Evolutionary conservation across 306 rosid species (phyloP).

Genomic region (Pueraria montana): DNA sequence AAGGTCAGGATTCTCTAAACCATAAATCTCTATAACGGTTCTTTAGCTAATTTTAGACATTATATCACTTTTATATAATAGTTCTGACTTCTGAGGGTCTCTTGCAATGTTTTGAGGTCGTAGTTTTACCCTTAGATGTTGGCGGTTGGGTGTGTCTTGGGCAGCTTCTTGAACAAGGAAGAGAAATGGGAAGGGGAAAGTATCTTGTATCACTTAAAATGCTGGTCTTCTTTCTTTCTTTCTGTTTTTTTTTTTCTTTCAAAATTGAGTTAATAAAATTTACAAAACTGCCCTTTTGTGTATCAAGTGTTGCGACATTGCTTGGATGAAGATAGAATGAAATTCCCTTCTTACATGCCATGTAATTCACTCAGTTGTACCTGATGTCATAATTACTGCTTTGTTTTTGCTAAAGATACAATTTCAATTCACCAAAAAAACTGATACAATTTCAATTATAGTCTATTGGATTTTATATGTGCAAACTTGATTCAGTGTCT

Average conservation of each 20-base stretch:
- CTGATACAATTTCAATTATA: not conserved
- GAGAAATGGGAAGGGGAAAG: not conserved
- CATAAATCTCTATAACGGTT: not conserved
- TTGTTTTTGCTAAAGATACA: not conserved
- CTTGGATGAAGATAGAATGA: not conserved
- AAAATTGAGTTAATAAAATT: not conserved
- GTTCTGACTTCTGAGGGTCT: not conserved
- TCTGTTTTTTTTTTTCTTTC: not conserved
- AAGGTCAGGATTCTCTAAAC: conserved; percentile 62
- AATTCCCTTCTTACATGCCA: not conserved
- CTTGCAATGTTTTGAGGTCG: not conserved
- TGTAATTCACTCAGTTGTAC: not conserved
- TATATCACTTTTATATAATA: not conserved
- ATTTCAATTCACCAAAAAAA: too few relatives aligned
- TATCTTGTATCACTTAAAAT: not conserved
- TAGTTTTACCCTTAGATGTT: not conserved
- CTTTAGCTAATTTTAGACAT: not conserved
- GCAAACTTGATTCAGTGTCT: not conserved
- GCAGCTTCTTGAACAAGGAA: not conserved
- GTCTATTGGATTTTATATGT: not conserved
- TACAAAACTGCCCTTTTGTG: not conserved
- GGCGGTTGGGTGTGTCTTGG: not conserved
- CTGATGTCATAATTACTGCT: not conserved
- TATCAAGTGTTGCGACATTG: not conserved
- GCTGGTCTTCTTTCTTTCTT: not conserved